A percentile compares a stretch with the other conserved stretches of the same genome.
Conservation (phyloP, 2,329 filamentous ascomycete genomes). For the Aureobasidium sp. region DNA sequence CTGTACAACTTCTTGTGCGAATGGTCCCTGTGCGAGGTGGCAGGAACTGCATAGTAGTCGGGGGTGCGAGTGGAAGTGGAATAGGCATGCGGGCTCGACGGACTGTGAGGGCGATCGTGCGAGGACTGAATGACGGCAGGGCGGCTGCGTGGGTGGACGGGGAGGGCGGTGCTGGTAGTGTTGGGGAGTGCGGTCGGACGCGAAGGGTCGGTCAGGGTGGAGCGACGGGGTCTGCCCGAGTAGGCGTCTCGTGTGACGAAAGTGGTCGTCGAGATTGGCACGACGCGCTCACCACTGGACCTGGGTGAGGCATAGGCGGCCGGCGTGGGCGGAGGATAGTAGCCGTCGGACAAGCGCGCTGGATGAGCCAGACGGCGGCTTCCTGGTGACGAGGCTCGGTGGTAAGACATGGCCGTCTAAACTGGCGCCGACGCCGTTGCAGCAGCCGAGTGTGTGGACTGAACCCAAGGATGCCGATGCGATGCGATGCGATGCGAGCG, state of each 20-base stretch:
- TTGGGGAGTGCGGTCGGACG: constrained; percentile 19
- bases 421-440: constrained; percentile 1
- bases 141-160: constrained; percentile 25
- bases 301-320: constrained; percentile 25
- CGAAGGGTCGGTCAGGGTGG: constrained; percentile 32
- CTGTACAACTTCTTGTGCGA: constrained; percentile 43
- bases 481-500: background rate
- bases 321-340: constrained; percentile 16
- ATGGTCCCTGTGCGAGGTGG: constrained; percentile 28
- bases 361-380: constrained; percentile 26
- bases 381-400: constrained; percentile 27
- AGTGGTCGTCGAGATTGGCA: constrained; percentile 29
- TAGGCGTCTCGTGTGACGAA: constrained; percentile 34
- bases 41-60: constrained; percentile 32
- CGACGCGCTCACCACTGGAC: constrained; percentile 27
- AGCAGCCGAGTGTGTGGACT: background rate
- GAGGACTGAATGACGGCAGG: constrained; percentile 27
- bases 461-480: background rate
- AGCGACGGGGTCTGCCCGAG: constrained; percentile 36
- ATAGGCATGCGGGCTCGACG: constrained; percentile 28
- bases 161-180: constrained; percentile 25
- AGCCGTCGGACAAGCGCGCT: constrained; percentile 24
- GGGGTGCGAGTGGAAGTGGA: constrained; percentile 18
- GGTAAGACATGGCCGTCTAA: constrained; percentile 19
- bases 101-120: constrained; percentile 32